Percentiles rank a stretch among this genome's conserved stretches.
Conservation (phyloP, 2,329 filamentous ascomycete genomes). For the Elsinoe perseae region DNA sequence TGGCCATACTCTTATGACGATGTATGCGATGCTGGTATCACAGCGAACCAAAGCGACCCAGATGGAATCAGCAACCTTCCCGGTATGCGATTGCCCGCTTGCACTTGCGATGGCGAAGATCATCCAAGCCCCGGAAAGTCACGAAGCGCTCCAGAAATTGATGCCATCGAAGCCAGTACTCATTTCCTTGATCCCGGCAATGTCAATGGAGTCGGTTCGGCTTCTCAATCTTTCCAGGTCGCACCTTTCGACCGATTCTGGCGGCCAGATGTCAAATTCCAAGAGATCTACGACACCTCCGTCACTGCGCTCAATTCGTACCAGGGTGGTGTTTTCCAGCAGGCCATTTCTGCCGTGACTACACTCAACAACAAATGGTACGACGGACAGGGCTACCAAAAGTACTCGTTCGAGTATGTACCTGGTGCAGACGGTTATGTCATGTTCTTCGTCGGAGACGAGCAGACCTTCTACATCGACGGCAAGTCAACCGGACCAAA, state of each 20-base stretch:
- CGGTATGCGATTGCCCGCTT: constrained; percentile 39
- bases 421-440: constrained; percentile 43
- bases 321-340: constrained; percentile 48
- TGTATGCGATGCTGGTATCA: constrained; percentile 43
- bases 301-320: constrained; percentile 41
- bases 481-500: constrained; percentile 47
- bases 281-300: constrained; percentile 55
- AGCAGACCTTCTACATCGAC: constrained; percentile 46
- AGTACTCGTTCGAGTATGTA: constrained; percentile 49
- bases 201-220: constrained; percentile 39
- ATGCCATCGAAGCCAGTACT: constrained; percentile 42
- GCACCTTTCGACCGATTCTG: constrained; percentile 38
- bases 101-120: constrained; percentile 39
- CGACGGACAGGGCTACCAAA: constrained; percentile 47
- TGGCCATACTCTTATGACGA: constrained; percentile 50
- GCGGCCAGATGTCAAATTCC: constrained; percentile 34
- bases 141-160: constrained; percentile 43
- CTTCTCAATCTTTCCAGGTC: constrained; percentile 43
- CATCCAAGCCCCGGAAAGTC: constrained; percentile 42
- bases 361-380: constrained; percentile 51
- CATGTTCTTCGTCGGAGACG: constrained; percentile 46
- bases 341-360: constrained; percentile 49
- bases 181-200: constrained; percentile 44
- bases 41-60: constrained; percentile 40
- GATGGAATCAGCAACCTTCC: constrained; percentile 39